Base-by-base conservation (phyloP, 345 rosid genomes). In the Streptanthus diversifolius region DNA sequence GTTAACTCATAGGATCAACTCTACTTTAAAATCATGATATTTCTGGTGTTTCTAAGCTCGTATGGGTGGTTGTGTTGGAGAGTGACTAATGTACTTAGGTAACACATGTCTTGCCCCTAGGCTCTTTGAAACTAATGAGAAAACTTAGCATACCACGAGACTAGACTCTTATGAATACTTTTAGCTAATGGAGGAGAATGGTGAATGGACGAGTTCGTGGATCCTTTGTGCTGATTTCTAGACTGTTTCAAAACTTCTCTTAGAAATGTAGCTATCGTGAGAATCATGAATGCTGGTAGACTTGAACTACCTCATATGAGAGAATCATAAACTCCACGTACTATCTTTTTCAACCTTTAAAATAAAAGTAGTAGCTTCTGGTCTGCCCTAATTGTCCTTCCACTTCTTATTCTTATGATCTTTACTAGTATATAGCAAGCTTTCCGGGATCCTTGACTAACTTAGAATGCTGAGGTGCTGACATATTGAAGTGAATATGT, bases 1-100 rank as follows among this genome's bases (percentile, higher is more conserved):
- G 83, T 79, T 81, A 79, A 75, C 83, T 84, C 77, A 79, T 85
- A 74, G 84, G 84, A 72, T 75, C 81, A 74, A 79, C 74, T 63
- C 18, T 68, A 39, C 51, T 75, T 44, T 75, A 8, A 51, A 52
- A 44, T 67, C 47, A 13, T 51, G 6, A 12, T 73, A 51, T 66
- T 48, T 67, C 36, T 37, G 11, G 39, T 67, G 8, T 74, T 48
- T 21, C 61, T 59, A 30, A 49, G 22, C n/a, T 63, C 19, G 47
- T 63, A 40, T 55, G 12, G 17, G 43, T 75, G 8, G 12, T 59
- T 62, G 41, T 54, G 4, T 53, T 40, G 70, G 71, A 54, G 32
- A 27, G 41, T 68, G 57, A 35, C 58, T 62, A 15, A n/a, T 19
- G 47, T 47, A 14, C 54, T 39, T 67, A 39, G 49, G 35, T 40